phyloP scores from a whole-genome alignment of 768 basidiomycete species.

The Epithele typhae region DNA sequence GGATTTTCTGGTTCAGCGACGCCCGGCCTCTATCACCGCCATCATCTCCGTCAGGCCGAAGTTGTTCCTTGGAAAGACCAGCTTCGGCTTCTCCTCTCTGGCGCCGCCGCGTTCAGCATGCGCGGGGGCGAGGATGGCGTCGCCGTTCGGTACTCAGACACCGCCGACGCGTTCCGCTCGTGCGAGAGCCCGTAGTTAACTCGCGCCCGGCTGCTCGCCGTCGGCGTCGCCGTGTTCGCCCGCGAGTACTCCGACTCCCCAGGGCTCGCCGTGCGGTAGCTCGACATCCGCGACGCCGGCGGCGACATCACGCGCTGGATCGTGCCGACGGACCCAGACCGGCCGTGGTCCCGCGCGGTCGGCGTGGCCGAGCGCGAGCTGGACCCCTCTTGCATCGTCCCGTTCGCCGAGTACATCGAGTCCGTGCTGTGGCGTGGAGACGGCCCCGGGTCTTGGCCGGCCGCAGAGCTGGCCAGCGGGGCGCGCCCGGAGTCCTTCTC shows the following conservation, averaged over 20 bases:
- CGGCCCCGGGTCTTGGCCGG: conserved; percentile 18
- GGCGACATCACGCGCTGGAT: conserved; percentile 24
- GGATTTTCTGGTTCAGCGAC: conserved; percentile 29
- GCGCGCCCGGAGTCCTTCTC: conserved; percentile 40
- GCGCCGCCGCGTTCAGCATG: background rate
- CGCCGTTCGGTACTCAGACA: conserved; percentile 52
- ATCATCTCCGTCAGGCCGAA: conserved; percentile 87
- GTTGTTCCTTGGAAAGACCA: conserved; percentile 67
- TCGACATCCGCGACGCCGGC: conserved; percentile 23
- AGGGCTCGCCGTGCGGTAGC: conserved; percentile 26
- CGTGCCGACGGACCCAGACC: conserved; percentile 12
- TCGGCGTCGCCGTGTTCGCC: conserved; percentile 34
- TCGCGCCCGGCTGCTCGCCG: conserved; percentile 21
- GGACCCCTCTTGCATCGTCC: conserved; percentile 4
- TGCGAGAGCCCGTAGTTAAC: conserved; percentile 12
- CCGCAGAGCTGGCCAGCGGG: conserved; percentile 15
- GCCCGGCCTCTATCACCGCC: conserved; percentile 75
- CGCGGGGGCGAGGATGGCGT: conserved; percentile 15
- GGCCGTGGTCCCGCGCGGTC: conserved; percentile 9
- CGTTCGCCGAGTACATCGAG: conserved; percentile 52
- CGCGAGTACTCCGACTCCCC: conserved; percentile 18
- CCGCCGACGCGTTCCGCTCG: conserved; percentile 63
- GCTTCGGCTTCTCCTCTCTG: conserved; percentile 23
- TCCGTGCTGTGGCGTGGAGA: conserved; percentile 32
- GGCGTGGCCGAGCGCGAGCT: conserved; percentile 34